Percentiles rank a stretch among this genome's conserved stretches.
Conservation (phyloP, 225 moss, liverwort and hornwort genomes). For the Ulota crispa region DNA sequence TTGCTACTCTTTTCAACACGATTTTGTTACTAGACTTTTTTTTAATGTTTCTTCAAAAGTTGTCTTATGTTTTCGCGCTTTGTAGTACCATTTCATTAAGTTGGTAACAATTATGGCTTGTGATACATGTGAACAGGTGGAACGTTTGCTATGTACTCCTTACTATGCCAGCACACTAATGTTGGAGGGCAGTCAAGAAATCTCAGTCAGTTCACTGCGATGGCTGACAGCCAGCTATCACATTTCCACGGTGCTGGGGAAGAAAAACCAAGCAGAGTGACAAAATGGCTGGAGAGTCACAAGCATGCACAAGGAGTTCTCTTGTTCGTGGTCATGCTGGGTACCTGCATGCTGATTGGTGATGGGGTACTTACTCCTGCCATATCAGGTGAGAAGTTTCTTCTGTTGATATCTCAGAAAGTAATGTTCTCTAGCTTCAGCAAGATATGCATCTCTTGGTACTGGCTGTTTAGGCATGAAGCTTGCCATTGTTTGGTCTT, state of each 20-base stretch:
- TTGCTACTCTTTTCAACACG: neutral
- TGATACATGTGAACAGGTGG: slow-evolving; percentile 58
- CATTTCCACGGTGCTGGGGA: slow-evolving; percentile 45
- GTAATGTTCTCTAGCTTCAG: neutral
- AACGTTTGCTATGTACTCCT: slow-evolving; percentile 87
- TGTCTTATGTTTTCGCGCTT: neutral
- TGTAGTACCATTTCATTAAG: neutral
- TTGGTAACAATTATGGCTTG: neutral
- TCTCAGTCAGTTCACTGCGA: slow-evolving; percentile 36
- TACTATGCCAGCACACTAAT: slow-evolving; percentile 72
- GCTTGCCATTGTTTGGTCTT: slow-evolving; percentile 35
- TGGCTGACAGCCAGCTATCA: slow-evolving; percentile 61
- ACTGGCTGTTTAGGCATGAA: slow-evolving; percentile 25
- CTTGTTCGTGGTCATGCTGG: slow-evolving; percentile 79
- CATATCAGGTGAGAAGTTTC: slow-evolving; percentile 63
- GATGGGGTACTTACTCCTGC: slow-evolving; percentile 95
- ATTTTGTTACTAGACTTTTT: neutral
- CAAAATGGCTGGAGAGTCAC: slow-evolving; percentile 52
- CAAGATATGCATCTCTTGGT: neutral
- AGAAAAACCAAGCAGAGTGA: slow-evolving; percentile 35
- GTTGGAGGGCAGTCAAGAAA: slow-evolving; percentile 65
- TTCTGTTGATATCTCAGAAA: neutral
- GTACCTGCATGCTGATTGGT: slow-evolving; percentile 91
- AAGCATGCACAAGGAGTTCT: slow-evolving; percentile 53
- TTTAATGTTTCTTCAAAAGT: neutral